Evolutionary conservation across 768 basidiomycete genomes (phyloP).

Genomic region (Gymnopilus dilepis): DNA sequence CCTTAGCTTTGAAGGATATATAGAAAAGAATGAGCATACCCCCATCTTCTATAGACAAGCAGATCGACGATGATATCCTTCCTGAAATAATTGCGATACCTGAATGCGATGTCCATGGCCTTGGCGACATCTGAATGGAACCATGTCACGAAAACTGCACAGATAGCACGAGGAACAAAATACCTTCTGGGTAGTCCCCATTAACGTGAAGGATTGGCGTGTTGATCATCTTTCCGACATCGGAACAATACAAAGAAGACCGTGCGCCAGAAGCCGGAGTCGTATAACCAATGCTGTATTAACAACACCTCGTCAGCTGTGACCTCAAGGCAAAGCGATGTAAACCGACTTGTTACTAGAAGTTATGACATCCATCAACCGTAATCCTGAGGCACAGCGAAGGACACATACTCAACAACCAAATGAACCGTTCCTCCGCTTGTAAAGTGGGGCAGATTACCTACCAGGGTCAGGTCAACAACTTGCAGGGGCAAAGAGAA

Average conservation of each 20-base stretch:
- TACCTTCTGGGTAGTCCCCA: constrained; percentile 88
- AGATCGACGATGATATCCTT: constrained; percentile 89
- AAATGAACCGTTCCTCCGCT: constrained; percentile 90
- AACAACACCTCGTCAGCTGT: constrained; percentile 7
- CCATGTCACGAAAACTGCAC: neutral
- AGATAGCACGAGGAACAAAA: neutral
- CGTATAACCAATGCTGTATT: constrained; percentile 83
- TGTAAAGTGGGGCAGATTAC: constrained; percentile 89
- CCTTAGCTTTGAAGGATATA: neutral
- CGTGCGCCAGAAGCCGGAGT: constrained; percentile 85
- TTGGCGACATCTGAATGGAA: constrained; percentile 78
- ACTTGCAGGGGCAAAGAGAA: neutral
- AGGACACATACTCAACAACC: constrained; percentile 75
- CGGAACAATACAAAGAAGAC: constrained; percentile 87
- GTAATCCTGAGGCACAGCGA: neutral
- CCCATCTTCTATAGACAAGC: constrained; percentile 83
- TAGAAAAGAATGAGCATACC: constrained; percentile 37
- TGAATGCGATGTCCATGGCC: constrained; percentile 88
- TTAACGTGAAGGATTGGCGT: constrained; percentile 91
- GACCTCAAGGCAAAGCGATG: neutral
- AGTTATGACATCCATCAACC: neutral
- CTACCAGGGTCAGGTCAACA: constrained; percentile 37
- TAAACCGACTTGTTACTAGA: constrained; percentile 61
- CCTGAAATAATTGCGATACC: constrained; percentile 82
- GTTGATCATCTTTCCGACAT: constrained; percentile 89